Evolutionary conservation across 441 rosid genomes (phyloP), one percentile per base, ranked within the genome.

Genomic region (Bruguiera hainesii): DNA sequence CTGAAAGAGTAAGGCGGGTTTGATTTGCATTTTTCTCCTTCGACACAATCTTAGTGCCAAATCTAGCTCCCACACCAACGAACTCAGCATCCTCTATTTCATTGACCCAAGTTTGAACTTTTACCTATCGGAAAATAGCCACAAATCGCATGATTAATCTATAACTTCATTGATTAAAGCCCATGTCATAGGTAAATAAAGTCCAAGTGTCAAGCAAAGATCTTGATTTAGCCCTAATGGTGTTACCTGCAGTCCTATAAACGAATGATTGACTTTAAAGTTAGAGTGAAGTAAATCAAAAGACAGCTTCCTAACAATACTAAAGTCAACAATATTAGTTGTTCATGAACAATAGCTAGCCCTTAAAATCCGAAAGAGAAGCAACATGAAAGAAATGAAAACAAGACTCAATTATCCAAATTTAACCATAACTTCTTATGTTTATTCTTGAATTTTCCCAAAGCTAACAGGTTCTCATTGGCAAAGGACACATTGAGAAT

Each of bases 1-100:
- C 83, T 30, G 99, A 85, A 71, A 85, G 87, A 60, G 79, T 76
- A 79, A 95, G 92, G 62, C 51, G 93, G 62, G 79, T 79, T 68
- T 75, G 93, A 71, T 90, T 78, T 15, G 99, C 99, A 63, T 90
- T 89, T 80, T 92, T 95, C 87, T 92, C 99, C 87, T 90, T 90
- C 2, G 98, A 86, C 58, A 87, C 96, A 59, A 95, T 92, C 29
- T 85, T 68, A 42, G 75, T 79, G 62, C 99, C 99, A 56, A 95
- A 95, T 80, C 99, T 85, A 65, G 99, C 98, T 35, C 98, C 98
- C 8, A 95, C 97, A 0, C 99, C 99, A 9, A 95, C 99, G 78
- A 84, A 95, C 80, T 95, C 99, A n/a, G 74, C 89, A 67, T 79
- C 77, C 79, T 95, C 98, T 57, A 74, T n/a, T 70, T 89, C 97